Evolutionary conservation across 177 flowering plant species (phyloP), one percentile per base, ranked within the genome.

Genomic region (Telopea speciosissima): DNA sequence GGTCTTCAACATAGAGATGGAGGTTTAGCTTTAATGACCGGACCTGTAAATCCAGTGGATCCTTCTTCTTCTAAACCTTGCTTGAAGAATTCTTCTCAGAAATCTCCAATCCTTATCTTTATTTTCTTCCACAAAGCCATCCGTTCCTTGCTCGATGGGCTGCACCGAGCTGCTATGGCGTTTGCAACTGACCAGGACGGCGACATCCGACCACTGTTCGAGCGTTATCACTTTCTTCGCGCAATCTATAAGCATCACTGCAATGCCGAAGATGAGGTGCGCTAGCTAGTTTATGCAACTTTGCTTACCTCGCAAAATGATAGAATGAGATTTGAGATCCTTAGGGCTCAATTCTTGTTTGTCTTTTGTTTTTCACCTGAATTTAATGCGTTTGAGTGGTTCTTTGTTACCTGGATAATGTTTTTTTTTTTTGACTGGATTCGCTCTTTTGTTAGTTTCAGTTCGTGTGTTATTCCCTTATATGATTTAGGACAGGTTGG

Each of bases 251-350:
- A 83, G 83, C 95, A 94, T 68, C 98, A 94, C 79, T 88, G 89
- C 80, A 85, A 89, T 83, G 97, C 98, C 17, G 96, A 94, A 74
- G 97, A 94, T 68, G 97, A 92, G 98, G 98, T 90, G 31, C n/a
- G 69, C 56, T 67, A 16, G 60, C 14, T 3, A 0, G 26, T 70
- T 24, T 49, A 21, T 7, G 61, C 7, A 7, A 21, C 23, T 28
- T 1, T 28, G 3, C 26, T 63, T 19, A 1, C 19, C 66, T 26
- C 10, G 0, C n/a, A 28, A 63, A 63, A 63, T 28, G 66, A 63
- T 63, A 19, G 63, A 63, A 16, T 63, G 40, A 63, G 17, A 28
- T 7, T 58, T 58, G 61, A n/a, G 23, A 21, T 63, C 23, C 66
- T 40, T 16, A 63, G 66, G 31, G 40, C n/a, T 26, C 31, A 40